Evolutionary conservation across 495 filamentous ascomycete genomes (phyloP).

Genomic region (Chlorociboria aeruginascens): DNA sequence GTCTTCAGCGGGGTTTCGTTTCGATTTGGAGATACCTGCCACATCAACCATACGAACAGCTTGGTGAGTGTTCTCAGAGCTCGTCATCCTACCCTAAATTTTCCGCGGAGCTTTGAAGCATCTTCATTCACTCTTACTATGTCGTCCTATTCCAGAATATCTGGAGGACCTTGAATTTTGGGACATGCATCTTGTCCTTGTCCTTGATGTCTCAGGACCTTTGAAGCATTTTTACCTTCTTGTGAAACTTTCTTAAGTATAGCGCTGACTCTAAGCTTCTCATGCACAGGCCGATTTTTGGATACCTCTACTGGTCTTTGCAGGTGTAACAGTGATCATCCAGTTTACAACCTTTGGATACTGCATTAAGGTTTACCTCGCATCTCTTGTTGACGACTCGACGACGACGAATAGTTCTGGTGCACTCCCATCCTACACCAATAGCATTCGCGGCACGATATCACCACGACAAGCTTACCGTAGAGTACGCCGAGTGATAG

Average conservation of each 20-base stretch:
- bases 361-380: slow-evolving; percentile 88
- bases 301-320: slow-evolving; percentile 75
- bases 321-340: slow-evolving; percentile 65
- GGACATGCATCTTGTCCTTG: too few relatives aligned
- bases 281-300: slow-evolving; percentile 55
- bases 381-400: slow-evolving; percentile 63
- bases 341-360: slow-evolving; percentile 80
- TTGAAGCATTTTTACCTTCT: neutral
- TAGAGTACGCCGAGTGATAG: slow-evolving; percentile 73
- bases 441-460: slow-evolving; percentile 61
- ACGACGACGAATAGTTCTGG: slow-evolving; percentile 53
- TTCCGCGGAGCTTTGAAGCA: neutral
- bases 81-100: neutral
- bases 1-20: slow-evolving; percentile 86
- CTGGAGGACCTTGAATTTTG: too few relatives aligned
- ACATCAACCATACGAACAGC: slow-evolving; percentile 21
- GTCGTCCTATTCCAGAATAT: too few relatives aligned
- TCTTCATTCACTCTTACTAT: too few relatives aligned
- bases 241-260: slow-evolving; percentile 32
- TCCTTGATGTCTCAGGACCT: too few relatives aligned
- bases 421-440: slow-evolving; percentile 62
- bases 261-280: neutral
- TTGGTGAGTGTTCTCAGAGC: neutral
- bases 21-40: slow-evolving; percentile 77
- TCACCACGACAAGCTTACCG: slow-evolving; percentile 82